These are phyloP conservation scores for Caloboletus firmus DNA, from an alignment of 1,284 basidiomycete species.

Conservation along the genomic window DNA sequence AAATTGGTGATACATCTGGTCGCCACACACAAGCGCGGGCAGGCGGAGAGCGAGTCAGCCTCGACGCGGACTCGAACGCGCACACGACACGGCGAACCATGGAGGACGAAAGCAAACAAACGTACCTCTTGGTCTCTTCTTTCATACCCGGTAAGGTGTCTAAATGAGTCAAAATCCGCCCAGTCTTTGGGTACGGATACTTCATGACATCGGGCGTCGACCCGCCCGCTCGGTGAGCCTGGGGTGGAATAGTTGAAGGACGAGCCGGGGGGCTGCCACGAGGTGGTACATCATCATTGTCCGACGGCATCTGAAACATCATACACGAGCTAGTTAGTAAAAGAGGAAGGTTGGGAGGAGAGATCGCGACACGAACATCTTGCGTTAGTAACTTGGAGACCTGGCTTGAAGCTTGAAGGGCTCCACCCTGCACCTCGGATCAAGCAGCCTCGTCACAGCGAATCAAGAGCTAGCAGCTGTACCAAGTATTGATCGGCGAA, in stretches of 20 bases:
- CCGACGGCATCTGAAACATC: slow-evolving; percentile 14
- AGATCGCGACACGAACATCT: background rate
- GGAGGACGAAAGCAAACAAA: background rate
- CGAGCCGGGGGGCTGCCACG: too few species aligned
- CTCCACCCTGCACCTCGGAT: slow-evolving; percentile 1
- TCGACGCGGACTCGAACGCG: background rate
- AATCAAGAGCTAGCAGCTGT: too few species aligned
- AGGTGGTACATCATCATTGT: slow-evolving; percentile 4
- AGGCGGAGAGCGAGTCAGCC: background rate
- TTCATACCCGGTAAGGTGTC: slow-evolving; percentile 16
- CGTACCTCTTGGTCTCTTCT: slow-evolving; percentile 29
- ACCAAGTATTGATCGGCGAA: too few species aligned
- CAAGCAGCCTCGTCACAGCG: background rate
- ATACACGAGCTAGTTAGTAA: background rate
- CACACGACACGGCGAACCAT: background rate
- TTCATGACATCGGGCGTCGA: slow-evolving; percentile 12
- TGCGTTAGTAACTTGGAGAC: too few species aligned
- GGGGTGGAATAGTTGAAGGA: background rate
- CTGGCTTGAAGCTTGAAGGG: slow-evolving; percentile 1
- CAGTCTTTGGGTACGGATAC: slow-evolving; percentile 17
- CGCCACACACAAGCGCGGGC: background rate
- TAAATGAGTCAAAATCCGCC: slow-evolving; percentile 10
- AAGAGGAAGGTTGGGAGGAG: background rate
- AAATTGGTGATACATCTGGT: slow-evolving; percentile 62
- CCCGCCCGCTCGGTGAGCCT: background rate